These are phyloP conservation scores for Xylaria nigripes DNA, from an alignment of 495 filamentous ascomycete species.

Conservation along the genomic window DNA sequence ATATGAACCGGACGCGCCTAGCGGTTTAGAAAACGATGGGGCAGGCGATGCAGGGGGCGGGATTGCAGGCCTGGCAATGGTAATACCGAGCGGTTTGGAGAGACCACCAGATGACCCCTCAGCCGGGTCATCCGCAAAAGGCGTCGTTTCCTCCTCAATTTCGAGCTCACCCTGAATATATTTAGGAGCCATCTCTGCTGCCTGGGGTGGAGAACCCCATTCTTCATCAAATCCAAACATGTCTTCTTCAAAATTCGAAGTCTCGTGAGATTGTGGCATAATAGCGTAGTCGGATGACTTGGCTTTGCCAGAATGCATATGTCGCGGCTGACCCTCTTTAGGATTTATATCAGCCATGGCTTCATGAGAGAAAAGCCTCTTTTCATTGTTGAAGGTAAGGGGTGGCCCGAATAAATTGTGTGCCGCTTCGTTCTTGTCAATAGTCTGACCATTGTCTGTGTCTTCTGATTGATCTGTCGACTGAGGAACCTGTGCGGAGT, in stretches of 20 bases:
- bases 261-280: background rate
- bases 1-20: slow-evolving; percentile 34
- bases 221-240: slow-evolving; percentile 24
- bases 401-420: slow-evolving; percentile 20
- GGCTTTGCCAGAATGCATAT: background rate
- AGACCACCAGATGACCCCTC: slow-evolving; percentile 1
- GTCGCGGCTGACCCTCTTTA: background rate
- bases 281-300: background rate
- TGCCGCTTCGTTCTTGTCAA: slow-evolving; percentile 6
- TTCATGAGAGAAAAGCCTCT: slow-evolving; percentile 15
- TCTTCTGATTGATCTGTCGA: background rate
- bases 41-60: slow-evolving; percentile 9
- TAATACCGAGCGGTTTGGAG: slow-evolving; percentile 16
- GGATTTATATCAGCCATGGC: slow-evolving; percentile 1
- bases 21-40: slow-evolving; percentile 9
- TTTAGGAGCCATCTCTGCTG: slow-evolving; percentile 6
- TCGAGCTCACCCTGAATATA: slow-evolving; percentile 19
- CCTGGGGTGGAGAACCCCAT: background rate
- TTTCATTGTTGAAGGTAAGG: slow-evolving; percentile 23
- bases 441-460: slow-evolving; percentile 5
- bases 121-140: slow-evolving; percentile 13
- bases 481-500: background rate
- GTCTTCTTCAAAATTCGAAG: slow-evolving; percentile 13
- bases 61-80: slow-evolving; percentile 17
- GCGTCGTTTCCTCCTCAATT: slow-evolving; percentile 14